Evolutionary conservation across 2,329 filamentous ascomycete species (phyloP).

Genomic region (Fusarium gaditjirri): DNA sequence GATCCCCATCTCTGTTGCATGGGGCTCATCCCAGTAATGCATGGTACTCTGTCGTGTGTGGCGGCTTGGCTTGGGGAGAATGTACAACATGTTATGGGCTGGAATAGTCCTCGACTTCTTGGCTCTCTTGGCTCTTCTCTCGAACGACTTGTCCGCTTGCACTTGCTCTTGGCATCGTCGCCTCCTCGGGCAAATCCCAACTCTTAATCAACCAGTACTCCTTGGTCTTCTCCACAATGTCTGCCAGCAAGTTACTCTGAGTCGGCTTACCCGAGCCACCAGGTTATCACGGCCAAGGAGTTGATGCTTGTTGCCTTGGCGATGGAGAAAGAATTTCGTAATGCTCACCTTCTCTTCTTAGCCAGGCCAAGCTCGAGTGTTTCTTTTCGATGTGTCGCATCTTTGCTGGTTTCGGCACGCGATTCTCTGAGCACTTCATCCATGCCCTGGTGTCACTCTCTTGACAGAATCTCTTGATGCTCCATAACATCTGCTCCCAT

Average conservation of each 20-base stretch:
- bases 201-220: slow-evolving; percentile 16
- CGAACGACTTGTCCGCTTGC: slow-evolving; percentile 23
- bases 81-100: slow-evolving; percentile 39
- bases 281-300: slow-evolving; percentile 21
- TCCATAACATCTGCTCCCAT: slow-evolving; percentile 17
- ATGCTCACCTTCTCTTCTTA: slow-evolving; percentile 35
- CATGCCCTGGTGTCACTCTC: slow-evolving; percentile 11
- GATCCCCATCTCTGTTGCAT: slow-evolving; percentile 14
- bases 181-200: slow-evolving; percentile 37
- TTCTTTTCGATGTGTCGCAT: slow-evolving; percentile 20
- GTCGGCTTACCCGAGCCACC: slow-evolving; percentile 30
- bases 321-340: slow-evolving; percentile 28
- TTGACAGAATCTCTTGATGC: slow-evolving; percentile 10
- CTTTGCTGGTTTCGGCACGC: slow-evolving; percentile 25
- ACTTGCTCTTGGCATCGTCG: slow-evolving; percentile 35
- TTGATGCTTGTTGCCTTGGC: slow-evolving; percentile 37
- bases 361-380: slow-evolving; percentile 28
- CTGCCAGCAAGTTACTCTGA: slow-evolving; percentile 16
- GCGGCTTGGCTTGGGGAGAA: slow-evolving; percentile 34
- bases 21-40: slow-evolving; percentile 12
- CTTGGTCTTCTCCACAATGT: slow-evolving; percentile 25
- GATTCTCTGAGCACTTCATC: slow-evolving; percentile 26
- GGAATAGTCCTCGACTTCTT: slow-evolving; percentile 29
- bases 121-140: slow-evolving; percentile 31
- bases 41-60: slow-evolving; percentile 30